Evolutionary conservation across 305 asterid genomes (phyloP).

Genomic region (Salvia sclarea): DNA sequence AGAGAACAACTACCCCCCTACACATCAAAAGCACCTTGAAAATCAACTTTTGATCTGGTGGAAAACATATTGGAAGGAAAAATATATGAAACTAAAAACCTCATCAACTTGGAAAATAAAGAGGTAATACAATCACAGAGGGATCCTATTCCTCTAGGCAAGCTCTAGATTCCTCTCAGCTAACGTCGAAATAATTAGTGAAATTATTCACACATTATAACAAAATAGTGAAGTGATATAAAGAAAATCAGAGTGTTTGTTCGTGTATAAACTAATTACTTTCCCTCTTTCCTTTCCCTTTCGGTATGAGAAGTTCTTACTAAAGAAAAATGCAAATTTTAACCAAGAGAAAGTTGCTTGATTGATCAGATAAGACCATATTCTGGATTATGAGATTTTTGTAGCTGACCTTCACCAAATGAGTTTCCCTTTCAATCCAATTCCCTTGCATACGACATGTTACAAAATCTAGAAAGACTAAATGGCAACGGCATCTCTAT

Average conservation of each 20-base stretch:
- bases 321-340: not conserved
- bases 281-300: not conserved
- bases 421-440: not conserved
- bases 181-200: not conserved
- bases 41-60: constrained; percentile 14
- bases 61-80: not conserved
- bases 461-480: not conserved
- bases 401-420: not conserved
- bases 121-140: not conserved
- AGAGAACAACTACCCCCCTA: constrained; percentile 78
- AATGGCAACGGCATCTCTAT: no score
- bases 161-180: constrained; percentile 5
- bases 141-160: not conserved
- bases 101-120: not conserved
- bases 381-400: no score
- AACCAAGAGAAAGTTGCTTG: not conserved
- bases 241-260: not conserved
- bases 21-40: constrained; percentile 16
- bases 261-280: not conserved
- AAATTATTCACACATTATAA: not conserved
- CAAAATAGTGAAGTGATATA: not conserved
- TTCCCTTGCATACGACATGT: not conserved
- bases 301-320: not conserved
- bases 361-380: no score
- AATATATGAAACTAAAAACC: not conserved